Base-by-base conservation (phyloP, 2,329 filamentous ascomycete species). In the Hymenoscyphus albidus region DNA sequence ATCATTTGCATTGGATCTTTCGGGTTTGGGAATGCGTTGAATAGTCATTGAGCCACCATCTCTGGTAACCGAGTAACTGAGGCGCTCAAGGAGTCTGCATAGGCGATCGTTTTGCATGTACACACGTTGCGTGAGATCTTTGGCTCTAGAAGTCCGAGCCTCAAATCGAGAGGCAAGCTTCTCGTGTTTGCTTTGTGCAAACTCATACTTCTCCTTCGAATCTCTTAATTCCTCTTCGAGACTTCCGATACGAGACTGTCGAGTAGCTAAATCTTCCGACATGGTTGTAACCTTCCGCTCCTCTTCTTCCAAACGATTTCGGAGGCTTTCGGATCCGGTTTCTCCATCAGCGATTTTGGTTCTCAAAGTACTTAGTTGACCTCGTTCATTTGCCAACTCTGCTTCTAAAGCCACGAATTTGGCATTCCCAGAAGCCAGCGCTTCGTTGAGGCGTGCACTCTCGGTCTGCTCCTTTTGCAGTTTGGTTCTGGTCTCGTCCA, bases 61-160 rank as follows among this genome's bases (percentile, higher is more conserved):
- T 40, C 92, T 87, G 2, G 87, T 86, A 16, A 98, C 84, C 0
- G 89, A 87, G 74, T 95, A 97, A 13, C 94, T 94, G 4, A 98
- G 82, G 38, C 92, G 86, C 74, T 98, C 93, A 0, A 99, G 82
- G 58, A 99, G 85, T 61, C 89, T 87, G 65, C 86, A 85, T n/a
- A 97, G 81, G 31, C 92, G 88, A 70, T 96, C 91, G 67, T 95
- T 93, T 67, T 97, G 91, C 1, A 87, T 83, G 75, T 92, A 96
- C 3, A 97, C 81, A 63, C 88, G 87, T 72, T 93, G 90, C 1
- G 93, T 96, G 13, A 98, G 80, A 68, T 97, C 92, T 74, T 91
- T 92, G 5, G 92, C 88, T 67, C 88, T 88, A 61, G 82, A 80
- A 51, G 89, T 89, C 57, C 92, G 90, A 57, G 85, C 82, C 55